A percentile compares a stretch with the other conserved stretches of the same genome.
Evolutionary conservation across 345 rosid species (phyloP).

Genomic region (Melaleuca alternifolia): DNA sequence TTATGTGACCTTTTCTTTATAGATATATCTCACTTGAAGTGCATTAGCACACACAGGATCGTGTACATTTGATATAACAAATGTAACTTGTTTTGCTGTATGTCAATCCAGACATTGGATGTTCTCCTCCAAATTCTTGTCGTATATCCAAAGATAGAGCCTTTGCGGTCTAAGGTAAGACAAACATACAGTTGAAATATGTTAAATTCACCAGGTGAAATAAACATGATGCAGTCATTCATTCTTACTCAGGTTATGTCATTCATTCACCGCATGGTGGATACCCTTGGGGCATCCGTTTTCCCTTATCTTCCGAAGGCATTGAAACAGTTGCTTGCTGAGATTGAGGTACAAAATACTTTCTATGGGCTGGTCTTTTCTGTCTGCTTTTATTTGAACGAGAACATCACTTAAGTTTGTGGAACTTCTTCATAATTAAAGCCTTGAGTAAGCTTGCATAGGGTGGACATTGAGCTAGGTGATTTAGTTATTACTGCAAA

Average conservation of each 20-base stretch:
- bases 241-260: slow-evolving; percentile 55
- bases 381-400: not conserved
- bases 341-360: slow-evolving; percentile 60
- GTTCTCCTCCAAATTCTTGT: slow-evolving; percentile 72
- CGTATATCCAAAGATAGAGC: slow-evolving; percentile 71
- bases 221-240: not conserved
- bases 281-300: slow-evolving; percentile 79
- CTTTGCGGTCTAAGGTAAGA: slow-evolving; percentile 71
- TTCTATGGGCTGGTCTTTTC: not conserved
- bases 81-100: not conserved
- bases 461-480: not conserved
- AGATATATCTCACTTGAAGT: not conserved
- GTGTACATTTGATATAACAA: not conserved
- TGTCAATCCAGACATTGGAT: slow-evolving; percentile 71
- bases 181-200: not conserved
- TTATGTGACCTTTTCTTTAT: not conserved
- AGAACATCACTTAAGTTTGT: not conserved
- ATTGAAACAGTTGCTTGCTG: slow-evolving; percentile 77
- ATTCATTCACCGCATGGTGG: slow-evolving; percentile 96
- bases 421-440: not conserved
- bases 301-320: slow-evolving; percentile 96
- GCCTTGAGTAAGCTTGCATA: not conserved
- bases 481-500: not conserved
- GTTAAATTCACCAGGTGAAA: not conserved
- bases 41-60: not conserved